A percentile compares a stretch with the other conserved stretches of the same genome.
These are phyloP conservation scores for Cicer yamashitae DNA, from an alignment of 306 rosid genomes.

Conservation along the genomic window DNA sequence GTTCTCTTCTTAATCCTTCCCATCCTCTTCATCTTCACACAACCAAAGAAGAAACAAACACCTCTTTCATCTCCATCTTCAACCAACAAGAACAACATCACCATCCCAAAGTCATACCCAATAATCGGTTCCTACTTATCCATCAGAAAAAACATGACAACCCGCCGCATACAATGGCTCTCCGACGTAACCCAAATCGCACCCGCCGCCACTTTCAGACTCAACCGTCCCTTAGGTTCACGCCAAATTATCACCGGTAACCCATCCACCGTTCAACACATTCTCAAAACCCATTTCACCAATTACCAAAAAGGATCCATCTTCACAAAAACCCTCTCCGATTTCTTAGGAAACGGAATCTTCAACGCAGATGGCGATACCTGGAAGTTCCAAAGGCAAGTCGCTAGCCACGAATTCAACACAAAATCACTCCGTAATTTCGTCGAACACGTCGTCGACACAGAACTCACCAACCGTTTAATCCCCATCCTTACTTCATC, in stretches of 20 bases:
- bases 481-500: constrained; percentile 58
- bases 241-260: constrained; percentile 53
- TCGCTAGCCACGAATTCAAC: constrained; percentile 66
- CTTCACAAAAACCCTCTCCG: constrained; percentile 13
- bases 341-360: constrained; percentile 74
- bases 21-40: constrained; percentile 26
- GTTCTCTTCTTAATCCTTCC: constrained; percentile 30
- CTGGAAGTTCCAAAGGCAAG: constrained; percentile 78
- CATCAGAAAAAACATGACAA: background rate
- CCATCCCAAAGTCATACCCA: constrained; percentile 56
- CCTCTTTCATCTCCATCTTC: constrained; percentile 6
- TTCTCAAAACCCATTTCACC: constrained; percentile 68
- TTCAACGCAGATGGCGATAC: constrained; percentile 60
- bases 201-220: constrained; percentile 60
- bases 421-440: constrained; percentile 66
- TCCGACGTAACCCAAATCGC: constrained; percentile 56
- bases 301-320: constrained; percentile 55
- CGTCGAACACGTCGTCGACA: constrained; percentile 68
- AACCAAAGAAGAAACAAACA: constrained; percentile 6
- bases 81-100: background rate
- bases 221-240: constrained; percentile 49
- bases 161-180: constrained; percentile 60
- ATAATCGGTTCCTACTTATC: constrained; percentile 42
- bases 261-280: constrained; percentile 68
- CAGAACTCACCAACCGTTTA: constrained; percentile 62